phyloP scores from a whole-genome alignment of 2,329 filamentous ascomycete genomes.

The Talaromyces verruculosus region DNA sequence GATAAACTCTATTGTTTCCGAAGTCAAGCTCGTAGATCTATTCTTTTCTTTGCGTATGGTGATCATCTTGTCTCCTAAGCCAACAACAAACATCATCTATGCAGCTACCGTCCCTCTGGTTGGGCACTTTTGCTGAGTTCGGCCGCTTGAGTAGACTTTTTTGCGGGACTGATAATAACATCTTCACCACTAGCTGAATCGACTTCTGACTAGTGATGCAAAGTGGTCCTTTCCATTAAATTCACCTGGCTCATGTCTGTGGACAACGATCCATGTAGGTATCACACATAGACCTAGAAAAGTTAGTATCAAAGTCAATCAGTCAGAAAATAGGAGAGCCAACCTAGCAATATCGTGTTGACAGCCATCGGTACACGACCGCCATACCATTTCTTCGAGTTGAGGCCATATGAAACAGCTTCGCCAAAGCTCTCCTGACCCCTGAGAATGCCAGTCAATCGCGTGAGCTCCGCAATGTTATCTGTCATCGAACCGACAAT shows the following conservation, averaged over 20 bases:
- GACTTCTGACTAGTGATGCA: neutral
- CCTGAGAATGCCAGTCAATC: conserved; percentile 46
- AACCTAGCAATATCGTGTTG: conserved; percentile 39
- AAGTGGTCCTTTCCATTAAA: conserved; percentile 16
- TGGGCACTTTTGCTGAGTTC: conserved; percentile 1
- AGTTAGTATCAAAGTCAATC: neutral
- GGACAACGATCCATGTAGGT: conserved; percentile 32
- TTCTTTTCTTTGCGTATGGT: neutral
- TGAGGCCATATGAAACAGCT: conserved; percentile 47
- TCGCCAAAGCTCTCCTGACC: conserved; percentile 50
- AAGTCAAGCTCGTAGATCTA: neutral
- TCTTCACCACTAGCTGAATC: conserved; percentile 6
- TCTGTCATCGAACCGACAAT: conserved; percentile 56
- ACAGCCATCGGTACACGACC: conserved; percentile 45
- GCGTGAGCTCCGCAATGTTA: conserved; percentile 53
- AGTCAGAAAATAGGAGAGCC: conserved; percentile 5
- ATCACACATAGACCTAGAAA: conserved; percentile 28
- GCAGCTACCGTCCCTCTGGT: neutral
- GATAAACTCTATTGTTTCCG: neutral
- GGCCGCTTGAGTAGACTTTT: neutral
- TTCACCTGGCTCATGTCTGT: conserved; percentile 26
- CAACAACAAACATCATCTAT: neutral
- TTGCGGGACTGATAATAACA: neutral
- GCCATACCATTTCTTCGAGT: conserved; percentile 46
- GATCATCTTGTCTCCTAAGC: neutral